Evolutionary conservation across 2,329 filamentous ascomycete species (phyloP).

Genomic region (Mycocentrospora acerina): DNA sequence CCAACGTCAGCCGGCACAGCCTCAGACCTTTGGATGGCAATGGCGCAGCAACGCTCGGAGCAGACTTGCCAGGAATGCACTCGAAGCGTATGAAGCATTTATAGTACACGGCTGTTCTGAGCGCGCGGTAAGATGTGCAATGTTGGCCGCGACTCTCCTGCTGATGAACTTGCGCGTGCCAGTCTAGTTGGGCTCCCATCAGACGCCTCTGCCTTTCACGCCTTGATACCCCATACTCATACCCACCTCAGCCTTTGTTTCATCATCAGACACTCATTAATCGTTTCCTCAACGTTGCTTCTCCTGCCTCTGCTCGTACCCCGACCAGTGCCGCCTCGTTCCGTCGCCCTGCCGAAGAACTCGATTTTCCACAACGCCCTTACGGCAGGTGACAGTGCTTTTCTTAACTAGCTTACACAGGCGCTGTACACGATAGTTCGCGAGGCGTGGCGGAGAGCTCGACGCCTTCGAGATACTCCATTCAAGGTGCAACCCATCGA

Average conservation of each 20-base stretch:
- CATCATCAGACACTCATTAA: constrained; percentile 19
- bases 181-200: constrained; percentile 16
- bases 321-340: constrained; percentile 6
- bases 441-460: too few species aligned
- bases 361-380: constrained; percentile 1
- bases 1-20: constrained; percentile 20
- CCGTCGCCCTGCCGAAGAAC: too few species aligned
- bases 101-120: constrained; percentile 22
- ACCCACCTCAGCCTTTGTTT: constrained; percentile 22
- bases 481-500: too few species aligned
- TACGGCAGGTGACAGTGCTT: constrained; percentile 9
- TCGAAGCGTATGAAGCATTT: constrained; percentile 17
- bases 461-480: too few species aligned
- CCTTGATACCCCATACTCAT: constrained; percentile 11
- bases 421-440: too few species aligned
- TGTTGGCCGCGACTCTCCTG: constrained; percentile 12
- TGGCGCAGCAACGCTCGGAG: constrained; percentile 21
- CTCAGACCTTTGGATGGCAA: constrained; percentile 17
- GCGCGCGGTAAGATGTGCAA: constrained; percentile 14
- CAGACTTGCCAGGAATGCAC: constrained; percentile 11
- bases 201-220: constrained; percentile 15
- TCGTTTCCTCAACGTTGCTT: constrained; percentile 12
- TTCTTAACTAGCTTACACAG: not conserved
- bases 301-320: constrained; percentile 13
- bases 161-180: constrained; percentile 20